Evolutionary conservation across 1,284 basidiomycete species (phyloP).

Genomic region (Cerrena zonata): DNA sequence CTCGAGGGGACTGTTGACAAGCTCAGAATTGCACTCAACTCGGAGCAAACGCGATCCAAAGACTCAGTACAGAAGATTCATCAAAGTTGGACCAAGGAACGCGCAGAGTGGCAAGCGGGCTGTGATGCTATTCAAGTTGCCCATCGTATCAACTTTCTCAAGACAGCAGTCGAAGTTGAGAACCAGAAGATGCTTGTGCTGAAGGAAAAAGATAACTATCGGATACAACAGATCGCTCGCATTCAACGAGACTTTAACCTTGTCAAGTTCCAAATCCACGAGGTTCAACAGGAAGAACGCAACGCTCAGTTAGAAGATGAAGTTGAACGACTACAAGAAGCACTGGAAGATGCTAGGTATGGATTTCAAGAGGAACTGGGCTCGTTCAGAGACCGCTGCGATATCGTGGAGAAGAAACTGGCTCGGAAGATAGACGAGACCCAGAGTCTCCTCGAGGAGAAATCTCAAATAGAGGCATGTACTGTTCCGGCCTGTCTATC

Average conservation of each 20-base stretch:
- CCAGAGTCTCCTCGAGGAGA: conserved; percentile 39
- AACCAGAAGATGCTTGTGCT: conserved; percentile 43
- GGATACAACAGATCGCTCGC: conserved; percentile 49
- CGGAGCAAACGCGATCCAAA: conserved; percentile 40
- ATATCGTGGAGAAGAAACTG: conserved; percentile 31
- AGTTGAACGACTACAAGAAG: conserved; percentile 32
- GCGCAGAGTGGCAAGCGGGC: conserved; percentile 52
- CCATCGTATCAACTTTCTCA: conserved; percentile 58
- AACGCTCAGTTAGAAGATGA: conserved; percentile 30
- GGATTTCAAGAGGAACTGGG: conserved; percentile 27
- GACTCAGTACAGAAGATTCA: conserved; percentile 40
- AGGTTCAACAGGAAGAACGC: conserved; percentile 49
- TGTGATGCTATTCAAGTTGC: conserved; percentile 56
- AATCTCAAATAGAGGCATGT: conserved; percentile 24
- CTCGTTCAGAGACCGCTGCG: conserved; percentile 20
- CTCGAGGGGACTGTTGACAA: conserved; percentile 51
- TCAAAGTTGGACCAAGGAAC: conserved; percentile 46
- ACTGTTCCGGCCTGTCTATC: not conserved
- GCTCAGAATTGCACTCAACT: conserved; percentile 21
- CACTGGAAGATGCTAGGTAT: not conserved
- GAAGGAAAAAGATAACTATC: conserved; percentile 44
- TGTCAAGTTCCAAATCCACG: conserved; percentile 55
- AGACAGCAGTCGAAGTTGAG: conserved; percentile 47
- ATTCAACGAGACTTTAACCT: conserved; percentile 60
- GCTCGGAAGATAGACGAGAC: conserved; percentile 35